Evolutionary conservation across 2,329 filamentous ascomycete species (phyloP), one percentile per base, ranked within the genome.

Genomic region (Diaporthe citrichinensis): DNA sequence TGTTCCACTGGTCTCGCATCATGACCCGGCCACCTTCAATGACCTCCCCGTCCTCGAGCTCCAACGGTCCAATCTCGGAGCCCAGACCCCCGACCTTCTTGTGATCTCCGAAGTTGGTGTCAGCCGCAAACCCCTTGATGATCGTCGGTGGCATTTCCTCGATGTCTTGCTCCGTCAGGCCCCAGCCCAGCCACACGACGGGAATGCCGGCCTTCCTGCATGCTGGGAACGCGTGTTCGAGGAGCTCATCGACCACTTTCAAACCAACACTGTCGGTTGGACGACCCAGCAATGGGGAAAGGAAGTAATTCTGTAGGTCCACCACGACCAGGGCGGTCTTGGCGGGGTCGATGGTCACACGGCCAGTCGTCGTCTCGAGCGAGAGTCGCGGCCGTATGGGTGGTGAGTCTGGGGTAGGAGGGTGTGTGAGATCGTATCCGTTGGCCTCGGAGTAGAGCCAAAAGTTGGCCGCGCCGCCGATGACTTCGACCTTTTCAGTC

Each of bases 221-320:
- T 25, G 76, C 76, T 8, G 74, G 76, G 17, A 76, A 65, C n/a
- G 36, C 62, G 4, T 65, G 44, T 7, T 44, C 36, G 15, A 77
- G 34, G 12, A 77, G 73, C 15, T 41, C 23, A 4, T 72, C 51
- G 20, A 71, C 73, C 51, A 76, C 75, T n/a, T 34, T 65, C 39
- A 59, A 34, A 7, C 76, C 76, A 10, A 44, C 62, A 3, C 59
- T 41, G 28, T 69, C 73, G 9, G 49, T 34, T 28, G 72, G 72
- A 17, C 75, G 75, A 10, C 76, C 69, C 34, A 78, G 41, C n/a
- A 34, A 17, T 17, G 73, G 71, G 25, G 77, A 75, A 8, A 77
- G 75, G 61, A 77, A 77, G 51, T 76, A 76, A 36, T 78, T 78
- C 44, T 76, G 65, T 46, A 77, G 71, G 59, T 78, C 75, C 31